A percentile compares a stretch with the other conserved stretches of the same genome.
phyloP scores from a whole-genome alignment of 352 stramenopile species.

The Peronospora belbahrii region DNA sequence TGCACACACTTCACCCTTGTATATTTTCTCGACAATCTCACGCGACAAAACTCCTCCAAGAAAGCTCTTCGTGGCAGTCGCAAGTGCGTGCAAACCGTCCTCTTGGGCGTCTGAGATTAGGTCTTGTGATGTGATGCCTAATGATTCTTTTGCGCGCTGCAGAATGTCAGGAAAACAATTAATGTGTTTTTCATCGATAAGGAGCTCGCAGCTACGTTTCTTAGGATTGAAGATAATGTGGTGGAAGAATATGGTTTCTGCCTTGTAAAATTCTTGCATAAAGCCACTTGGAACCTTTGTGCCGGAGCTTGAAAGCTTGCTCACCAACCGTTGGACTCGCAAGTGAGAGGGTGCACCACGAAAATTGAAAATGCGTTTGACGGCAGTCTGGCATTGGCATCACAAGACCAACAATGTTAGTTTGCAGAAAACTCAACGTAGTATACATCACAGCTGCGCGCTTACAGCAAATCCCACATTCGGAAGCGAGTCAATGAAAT shows the following conservation, averaged over 20 bases:
- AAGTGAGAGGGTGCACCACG: slow-evolving; percentile 45
- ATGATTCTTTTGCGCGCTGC: slow-evolving; percentile 25
- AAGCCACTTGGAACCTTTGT: slow-evolving; percentile 47
- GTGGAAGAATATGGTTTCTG: slow-evolving; percentile 74
- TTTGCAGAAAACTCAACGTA: background rate
- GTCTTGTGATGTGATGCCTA: slow-evolving; percentile 21
- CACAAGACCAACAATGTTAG: background rate
- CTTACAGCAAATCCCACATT: slow-evolving; percentile 69
- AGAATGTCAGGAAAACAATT: slow-evolving; percentile 55
- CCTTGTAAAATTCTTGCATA: slow-evolving; percentile 42
- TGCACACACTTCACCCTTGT: slow-evolving; percentile 36
- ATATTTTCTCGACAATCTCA: slow-evolving; percentile 38
- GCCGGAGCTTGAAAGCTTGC: slow-evolving; percentile 43
- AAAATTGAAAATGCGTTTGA: slow-evolving; percentile 72
- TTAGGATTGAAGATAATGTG: slow-evolving; percentile 64
- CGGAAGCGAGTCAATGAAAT: slow-evolving; percentile 72
- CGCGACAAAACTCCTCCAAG: slow-evolving; percentile 30
- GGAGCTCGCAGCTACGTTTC: slow-evolving; percentile 37
- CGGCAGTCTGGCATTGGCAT: slow-evolving; percentile 37
- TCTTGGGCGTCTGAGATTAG: slow-evolving; percentile 8
- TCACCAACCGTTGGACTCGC: slow-evolving; percentile 53
- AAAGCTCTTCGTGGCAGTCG: slow-evolving; percentile 31
- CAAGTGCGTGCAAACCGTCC: slow-evolving; percentile 27
- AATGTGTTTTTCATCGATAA: slow-evolving; percentile 35
- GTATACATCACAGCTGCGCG: background rate